Percentiles rank a stretch among this genome's conserved stretches.
These are phyloP conservation scores for Moesziomyces globuligerus DNA, from an alignment of 1,284 basidiomycete genomes.

Conservation along the genomic window DNA sequence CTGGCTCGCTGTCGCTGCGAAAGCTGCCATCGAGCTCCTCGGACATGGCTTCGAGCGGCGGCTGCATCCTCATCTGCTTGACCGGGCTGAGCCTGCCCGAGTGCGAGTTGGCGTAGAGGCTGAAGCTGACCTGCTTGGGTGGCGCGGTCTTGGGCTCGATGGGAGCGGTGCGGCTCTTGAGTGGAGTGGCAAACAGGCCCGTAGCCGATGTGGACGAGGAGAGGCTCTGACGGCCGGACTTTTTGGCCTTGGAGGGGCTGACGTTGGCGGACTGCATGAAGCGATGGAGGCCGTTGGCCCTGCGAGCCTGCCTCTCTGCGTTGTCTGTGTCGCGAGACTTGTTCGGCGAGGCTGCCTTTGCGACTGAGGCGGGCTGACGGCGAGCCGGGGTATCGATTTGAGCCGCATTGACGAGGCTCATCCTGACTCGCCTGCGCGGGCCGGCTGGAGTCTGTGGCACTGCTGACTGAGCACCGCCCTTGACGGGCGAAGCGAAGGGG, in stretches of 20 bases:
- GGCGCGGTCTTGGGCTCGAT: constrained; percentile 40
- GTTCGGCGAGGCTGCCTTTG: constrained; percentile 12
- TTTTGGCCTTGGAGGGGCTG: constrained; percentile 19
- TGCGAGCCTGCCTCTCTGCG: constrained; percentile 29
- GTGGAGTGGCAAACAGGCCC: constrained; percentile 33
- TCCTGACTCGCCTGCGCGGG: constrained; percentile 21
- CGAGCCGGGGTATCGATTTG: constrained; percentile 43
- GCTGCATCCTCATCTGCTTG: constrained; percentile 47
- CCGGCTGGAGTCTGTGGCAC: constrained; percentile 16
- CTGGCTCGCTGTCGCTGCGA: constrained; percentile 18
- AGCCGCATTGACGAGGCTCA: constrained; percentile 49
- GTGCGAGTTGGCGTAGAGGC: constrained; percentile 24
- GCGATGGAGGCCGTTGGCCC: constrained; percentile 26
- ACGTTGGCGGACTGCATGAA: constrained; percentile 44
- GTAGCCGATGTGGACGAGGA: constrained; percentile 12
- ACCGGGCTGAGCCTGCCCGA: constrained; percentile 37
- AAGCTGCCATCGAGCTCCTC: constrained; percentile 43
- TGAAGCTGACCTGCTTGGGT: constrained; percentile 47
- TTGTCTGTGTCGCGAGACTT: constrained; percentile 13
- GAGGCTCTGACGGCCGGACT: constrained; percentile 33
- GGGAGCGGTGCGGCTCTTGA: constrained; percentile 13
- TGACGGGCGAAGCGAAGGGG: constrained; percentile 24
- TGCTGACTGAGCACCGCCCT: constrained; percentile 1
- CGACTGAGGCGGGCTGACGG: constrained; percentile 4
- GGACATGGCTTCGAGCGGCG: constrained; percentile 42